Conservation (phyloP, 345 rosid genomes). For the Isatis tinctoria region DNA sequence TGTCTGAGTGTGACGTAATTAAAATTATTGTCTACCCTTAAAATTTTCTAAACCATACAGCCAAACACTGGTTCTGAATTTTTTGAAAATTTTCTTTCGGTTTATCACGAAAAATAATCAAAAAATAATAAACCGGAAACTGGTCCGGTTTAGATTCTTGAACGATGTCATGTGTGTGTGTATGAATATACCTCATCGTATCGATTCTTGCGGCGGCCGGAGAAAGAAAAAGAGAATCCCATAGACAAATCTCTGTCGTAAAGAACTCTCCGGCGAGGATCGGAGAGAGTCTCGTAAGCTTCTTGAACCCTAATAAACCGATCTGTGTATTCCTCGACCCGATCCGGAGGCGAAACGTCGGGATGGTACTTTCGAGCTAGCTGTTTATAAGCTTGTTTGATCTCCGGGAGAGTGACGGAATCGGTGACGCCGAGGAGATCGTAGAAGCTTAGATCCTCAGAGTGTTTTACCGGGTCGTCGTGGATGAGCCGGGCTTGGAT, state of each 20-base stretch:
- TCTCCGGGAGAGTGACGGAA: constrained; percentile 52
- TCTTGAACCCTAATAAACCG: constrained; percentile 68
- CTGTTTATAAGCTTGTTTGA: constrained; percentile 89
- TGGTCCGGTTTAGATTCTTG: neutral
- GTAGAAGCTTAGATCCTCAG: constrained; percentile 52
- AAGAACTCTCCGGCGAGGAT: constrained; percentile 53
- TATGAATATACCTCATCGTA: constrained; percentile 43
- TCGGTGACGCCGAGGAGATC: constrained; percentile 72
- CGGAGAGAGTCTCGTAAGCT: constrained; percentile 73
- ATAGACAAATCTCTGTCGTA: constrained; percentile 56
- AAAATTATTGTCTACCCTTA: neutral
- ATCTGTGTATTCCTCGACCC: constrained; percentile 63
- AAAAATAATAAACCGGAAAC: neutral
- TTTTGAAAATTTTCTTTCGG: neutral
- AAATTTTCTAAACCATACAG: constrained; percentile 14
- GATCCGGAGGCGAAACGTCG: constrained; percentile 86
- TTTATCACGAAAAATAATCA: neutral
- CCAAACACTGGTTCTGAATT: neutral
- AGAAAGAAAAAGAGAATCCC: constrained; percentile 58
- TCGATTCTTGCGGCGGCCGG: constrained; percentile 40
- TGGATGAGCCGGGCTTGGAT: constrained; percentile 35
- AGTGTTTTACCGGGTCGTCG: constrained; percentile 18
- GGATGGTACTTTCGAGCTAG: constrained; percentile 83
- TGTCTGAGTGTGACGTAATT: neutral
- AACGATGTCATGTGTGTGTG: too few species aligned